Percentiles rank a stretch among this genome's conserved stretches.
Conservation (phyloP, 2,329 filamentous ascomycete genomes). For the Cordyceps pruinosa region DNA sequence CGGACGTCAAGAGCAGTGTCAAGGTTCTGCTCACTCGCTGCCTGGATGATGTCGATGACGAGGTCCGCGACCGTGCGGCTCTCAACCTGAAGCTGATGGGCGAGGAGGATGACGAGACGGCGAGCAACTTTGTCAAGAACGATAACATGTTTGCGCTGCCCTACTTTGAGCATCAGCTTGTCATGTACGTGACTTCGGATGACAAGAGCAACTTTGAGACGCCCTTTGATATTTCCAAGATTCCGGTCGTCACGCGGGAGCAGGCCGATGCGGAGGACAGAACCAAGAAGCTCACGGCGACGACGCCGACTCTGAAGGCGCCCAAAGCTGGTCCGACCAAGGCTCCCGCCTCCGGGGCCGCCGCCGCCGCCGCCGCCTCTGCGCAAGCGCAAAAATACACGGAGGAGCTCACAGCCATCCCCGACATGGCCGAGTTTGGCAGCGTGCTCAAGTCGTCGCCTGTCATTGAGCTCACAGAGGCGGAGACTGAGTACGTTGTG, state of each 20-base stretch:
- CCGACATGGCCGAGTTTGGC: conserved; percentile 86
- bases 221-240: conserved; percentile 84
- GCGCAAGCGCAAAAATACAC: conserved; percentile 83
- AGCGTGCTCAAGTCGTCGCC: conserved; percentile 84
- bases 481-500: conserved; percentile 96
- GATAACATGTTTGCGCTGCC: conserved; percentile 94
- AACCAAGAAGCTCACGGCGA: conserved; percentile 92
- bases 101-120: conserved; percentile 84
- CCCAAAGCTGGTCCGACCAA: conserved; percentile 76
- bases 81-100: conserved; percentile 88
- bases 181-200: conserved; percentile 93
- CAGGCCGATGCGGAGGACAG: conserved; percentile 94
- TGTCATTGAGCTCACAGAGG: conserved; percentile 84
- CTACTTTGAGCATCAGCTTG: conserved; percentile 92
- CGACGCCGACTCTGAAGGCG: conserved; percentile 88
- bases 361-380: conserved; percentile 68
- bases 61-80: conserved; percentile 91
- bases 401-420: conserved; percentile 78
- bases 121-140: conserved; percentile 85
- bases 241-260: conserved; percentile 90
- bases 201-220: conserved; percentile 77
- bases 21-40: conserved; percentile 87
- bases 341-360: conserved; percentile 59
- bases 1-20: conserved; percentile 94
- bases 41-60: conserved; percentile 93